A percentile compares a stretch with the other conserved stretches of the same genome.
Evolutionary conservation across 2,329 filamentous ascomycete genomes (phyloP).

Genomic region (Dactylellina haptotyla): DNA sequence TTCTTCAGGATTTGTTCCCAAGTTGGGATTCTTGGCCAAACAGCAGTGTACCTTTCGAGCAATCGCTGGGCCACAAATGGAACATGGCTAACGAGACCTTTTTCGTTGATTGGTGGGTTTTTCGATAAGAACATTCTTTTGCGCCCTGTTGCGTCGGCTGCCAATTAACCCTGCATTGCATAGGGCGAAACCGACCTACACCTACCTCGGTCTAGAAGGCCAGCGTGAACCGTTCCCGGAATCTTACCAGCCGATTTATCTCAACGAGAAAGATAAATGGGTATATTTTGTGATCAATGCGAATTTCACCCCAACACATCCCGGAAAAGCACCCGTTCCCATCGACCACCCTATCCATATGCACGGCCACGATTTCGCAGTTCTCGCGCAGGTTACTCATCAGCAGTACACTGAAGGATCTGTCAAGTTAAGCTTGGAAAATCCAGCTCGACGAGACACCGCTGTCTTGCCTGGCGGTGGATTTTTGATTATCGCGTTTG

Average conservation of each 20-base stretch:
- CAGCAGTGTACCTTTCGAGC: background rate
- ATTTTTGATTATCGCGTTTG: constrained; percentile 66
- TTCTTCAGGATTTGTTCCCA: constrained; percentile 24
- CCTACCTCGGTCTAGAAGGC: constrained; percentile 35
- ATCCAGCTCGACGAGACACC: constrained; percentile 68
- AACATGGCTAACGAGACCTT: constrained; percentile 34
- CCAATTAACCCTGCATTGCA: background rate
- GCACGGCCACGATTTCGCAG: constrained; percentile 67
- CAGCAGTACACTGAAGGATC: constrained; percentile 17
- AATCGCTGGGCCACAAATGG: constrained; percentile 25
- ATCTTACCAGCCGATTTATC: constrained; percentile 65
- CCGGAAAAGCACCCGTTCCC: constrained; percentile 7
- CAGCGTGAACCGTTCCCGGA: constrained; percentile 58
- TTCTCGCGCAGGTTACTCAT: constrained; percentile 56
- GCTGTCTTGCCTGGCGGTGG: constrained; percentile 64
- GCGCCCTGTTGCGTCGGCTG: too few species aligned
- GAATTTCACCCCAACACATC: constrained; percentile 46
- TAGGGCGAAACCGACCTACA: constrained; percentile 37
- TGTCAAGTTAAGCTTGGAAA: constrained; percentile 59
- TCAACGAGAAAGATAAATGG: constrained; percentile 67
- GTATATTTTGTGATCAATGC: constrained; percentile 60
- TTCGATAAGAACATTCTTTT: too few species aligned
- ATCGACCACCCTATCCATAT: constrained; percentile 65
- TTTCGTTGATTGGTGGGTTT: constrained; percentile 35
- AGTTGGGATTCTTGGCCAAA: constrained; percentile 17